Percentiles rank a stretch among this genome's conserved stretches.
Evolutionary conservation across 2,329 filamentous ascomycete species (phyloP).

Genomic region (Cylindrodendrum hubeiense): DNA sequence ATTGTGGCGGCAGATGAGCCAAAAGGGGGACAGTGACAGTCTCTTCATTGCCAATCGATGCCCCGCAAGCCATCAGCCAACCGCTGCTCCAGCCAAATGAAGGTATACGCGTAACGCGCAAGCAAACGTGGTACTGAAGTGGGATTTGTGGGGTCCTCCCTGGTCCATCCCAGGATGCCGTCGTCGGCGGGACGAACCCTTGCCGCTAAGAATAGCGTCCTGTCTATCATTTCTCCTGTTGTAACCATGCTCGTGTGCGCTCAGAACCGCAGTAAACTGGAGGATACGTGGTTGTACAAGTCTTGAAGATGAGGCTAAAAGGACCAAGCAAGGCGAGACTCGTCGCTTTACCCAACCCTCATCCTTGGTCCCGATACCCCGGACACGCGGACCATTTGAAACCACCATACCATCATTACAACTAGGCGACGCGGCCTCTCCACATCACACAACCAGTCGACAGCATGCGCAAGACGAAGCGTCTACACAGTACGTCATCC

Average conservation of each 20-base stretch:
- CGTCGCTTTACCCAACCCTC: neutral
- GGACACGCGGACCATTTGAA: neutral
- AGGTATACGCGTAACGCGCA: conserved; percentile 11
- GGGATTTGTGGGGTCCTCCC: conserved; percentile 7
- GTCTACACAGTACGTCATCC: conserved; percentile 13
- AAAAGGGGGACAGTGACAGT: no score
- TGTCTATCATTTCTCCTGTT: neutral
- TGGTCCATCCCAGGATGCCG: neutral
- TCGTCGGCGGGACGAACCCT: neutral
- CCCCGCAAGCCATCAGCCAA: no score
- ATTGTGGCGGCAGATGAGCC: no score
- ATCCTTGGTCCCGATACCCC: neutral
- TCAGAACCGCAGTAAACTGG: neutral
- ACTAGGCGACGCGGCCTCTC: conserved; percentile 23
- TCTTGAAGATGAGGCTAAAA: neutral
- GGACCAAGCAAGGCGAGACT: neutral
- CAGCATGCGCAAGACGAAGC: neutral
- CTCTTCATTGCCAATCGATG: no score
- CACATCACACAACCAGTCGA: conserved; percentile 1
- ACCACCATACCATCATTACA: neutral
- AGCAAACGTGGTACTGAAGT: conserved; percentile 6
- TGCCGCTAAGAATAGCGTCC: neutral
- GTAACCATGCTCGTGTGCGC: neutral
- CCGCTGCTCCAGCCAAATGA: neutral
- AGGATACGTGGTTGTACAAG: neutral